Percentiles rank a stretch among this genome's conserved stretches.
These are phyloP conservation scores for Brasilioporus rufonigricans DNA, from an alignment of 768 basidiomycete species.

Conservation along the genomic window DNA sequence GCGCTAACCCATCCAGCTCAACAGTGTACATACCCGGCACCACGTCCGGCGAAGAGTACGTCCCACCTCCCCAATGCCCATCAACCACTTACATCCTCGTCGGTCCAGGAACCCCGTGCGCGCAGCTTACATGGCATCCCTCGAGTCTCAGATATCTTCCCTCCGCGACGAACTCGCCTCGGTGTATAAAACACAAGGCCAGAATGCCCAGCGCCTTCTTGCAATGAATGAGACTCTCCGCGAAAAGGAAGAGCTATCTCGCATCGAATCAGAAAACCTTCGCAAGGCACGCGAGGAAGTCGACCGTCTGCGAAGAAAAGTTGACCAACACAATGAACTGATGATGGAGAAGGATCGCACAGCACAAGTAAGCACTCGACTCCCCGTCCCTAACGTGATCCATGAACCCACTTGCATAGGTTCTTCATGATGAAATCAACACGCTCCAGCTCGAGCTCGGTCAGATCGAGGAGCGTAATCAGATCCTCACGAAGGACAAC, in stretches of 20 bases:
- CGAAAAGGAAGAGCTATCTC: constrained; percentile 86
- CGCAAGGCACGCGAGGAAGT: constrained; percentile 78
- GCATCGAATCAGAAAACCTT: constrained; percentile 78
- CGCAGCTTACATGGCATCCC: constrained; percentile 84
- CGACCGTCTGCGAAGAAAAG: constrained; percentile 64
- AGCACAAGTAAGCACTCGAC: constrained; percentile 61
- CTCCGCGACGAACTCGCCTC: constrained; percentile 90
- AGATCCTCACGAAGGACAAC: constrained; percentile 87
- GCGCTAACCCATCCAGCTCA: constrained; percentile 57
- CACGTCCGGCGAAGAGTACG: constrained; percentile 67
- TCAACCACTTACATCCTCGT: neutral
- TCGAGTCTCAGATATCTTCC: constrained; percentile 91
- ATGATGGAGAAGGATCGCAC: constrained; percentile 89
- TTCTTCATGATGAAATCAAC: constrained; percentile 92
- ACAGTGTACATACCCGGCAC: constrained; percentile 59
- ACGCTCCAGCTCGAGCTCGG: constrained; percentile 89
- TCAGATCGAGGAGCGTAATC: constrained; percentile 85
- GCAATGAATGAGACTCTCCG: constrained; percentile 94
- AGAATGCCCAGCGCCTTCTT: constrained; percentile 90
- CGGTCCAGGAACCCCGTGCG: constrained; percentile 72
- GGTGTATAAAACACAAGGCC: constrained; percentile 94
- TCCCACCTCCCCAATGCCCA: neutral
- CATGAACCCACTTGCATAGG: constrained; percentile 44
- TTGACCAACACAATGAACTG: constrained; percentile 79
- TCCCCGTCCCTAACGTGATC: neutral